A percentile compares a stretch with the other conserved stretches of the same genome.
Evolutionary conservation across 768 basidiomycete species (phyloP).

Genomic region (Naganishia antarctica): DNA sequence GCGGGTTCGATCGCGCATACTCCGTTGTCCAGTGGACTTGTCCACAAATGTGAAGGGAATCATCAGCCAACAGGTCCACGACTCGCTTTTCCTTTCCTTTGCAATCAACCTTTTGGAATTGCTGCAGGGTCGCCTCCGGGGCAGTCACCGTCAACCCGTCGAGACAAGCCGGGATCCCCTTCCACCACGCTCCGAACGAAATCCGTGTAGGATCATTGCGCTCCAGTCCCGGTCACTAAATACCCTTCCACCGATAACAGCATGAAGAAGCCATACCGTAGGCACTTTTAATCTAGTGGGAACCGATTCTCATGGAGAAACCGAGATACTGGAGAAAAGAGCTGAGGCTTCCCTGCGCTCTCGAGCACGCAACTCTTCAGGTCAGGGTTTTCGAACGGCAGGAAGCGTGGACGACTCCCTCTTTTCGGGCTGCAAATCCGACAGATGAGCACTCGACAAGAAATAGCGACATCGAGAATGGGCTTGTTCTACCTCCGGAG

Average conservation of each 20-base stretch:
- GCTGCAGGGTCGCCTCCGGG: too few species aligned
- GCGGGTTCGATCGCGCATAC: too few species aligned
- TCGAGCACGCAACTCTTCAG: constrained; percentile 7
- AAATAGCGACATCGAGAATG: not conserved
- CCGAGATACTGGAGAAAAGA: constrained; percentile 9
- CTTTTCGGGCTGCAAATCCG: not conserved
- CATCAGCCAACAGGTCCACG: too few species aligned
- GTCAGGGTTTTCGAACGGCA: not conserved
- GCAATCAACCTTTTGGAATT: too few species aligned
- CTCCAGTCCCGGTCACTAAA: not conserved
- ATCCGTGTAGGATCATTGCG: not conserved
- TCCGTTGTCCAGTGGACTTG: too few species aligned
- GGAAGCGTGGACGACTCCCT: not conserved
- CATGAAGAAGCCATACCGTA: not conserved
- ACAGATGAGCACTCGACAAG: not conserved
- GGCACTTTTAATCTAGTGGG: not conserved
- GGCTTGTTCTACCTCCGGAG: not conserved
- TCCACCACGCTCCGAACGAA: not conserved
- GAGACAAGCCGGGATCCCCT: too few species aligned
- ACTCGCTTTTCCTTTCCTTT: too few species aligned
- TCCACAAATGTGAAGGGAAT: too few species aligned
- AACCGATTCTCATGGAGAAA: constrained; percentile 5
- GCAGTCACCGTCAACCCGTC: too few species aligned
- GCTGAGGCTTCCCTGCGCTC: constrained; percentile 17
- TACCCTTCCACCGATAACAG: not conserved